A percentile compares a stretch with the other conserved stretches of the same genome.
Conservation (phyloP, 129 eudicot genomes). For the Arctium lappa region DNA sequence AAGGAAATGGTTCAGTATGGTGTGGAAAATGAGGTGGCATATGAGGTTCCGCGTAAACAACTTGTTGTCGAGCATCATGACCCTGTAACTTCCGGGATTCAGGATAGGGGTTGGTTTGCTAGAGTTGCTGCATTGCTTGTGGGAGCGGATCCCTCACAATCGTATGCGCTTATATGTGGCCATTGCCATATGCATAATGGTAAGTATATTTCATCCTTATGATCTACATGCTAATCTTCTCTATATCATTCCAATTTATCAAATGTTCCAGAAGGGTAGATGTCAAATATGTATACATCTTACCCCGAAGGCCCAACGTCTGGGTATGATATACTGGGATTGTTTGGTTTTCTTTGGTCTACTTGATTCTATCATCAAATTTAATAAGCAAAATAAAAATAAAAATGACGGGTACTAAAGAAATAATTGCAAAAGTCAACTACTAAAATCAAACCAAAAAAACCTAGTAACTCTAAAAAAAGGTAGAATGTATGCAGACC, state of each 20-base stretch:
- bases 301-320: neutral
- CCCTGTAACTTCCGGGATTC: constrained; percentile 38
- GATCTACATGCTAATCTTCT: neutral
- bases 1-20: constrained; percentile 37
- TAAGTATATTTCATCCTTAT: constrained; percentile 18
- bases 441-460: too few relatives aligned
- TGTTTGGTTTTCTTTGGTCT: neutral
- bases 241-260: neutral
- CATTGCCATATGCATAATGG: constrained; percentile 98
- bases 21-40: constrained; percentile 32
- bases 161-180: constrained; percentile 93
- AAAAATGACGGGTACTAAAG: neutral
- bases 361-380: neutral
- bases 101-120: constrained; percentile 91
- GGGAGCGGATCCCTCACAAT: constrained; percentile 92
- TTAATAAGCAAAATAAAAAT: neutral
- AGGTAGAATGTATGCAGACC: too few relatives aligned
- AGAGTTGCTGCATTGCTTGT: constrained; percentile 88
- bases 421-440: neutral
- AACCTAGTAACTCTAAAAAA: too few relatives aligned
- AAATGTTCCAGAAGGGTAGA: too few relatives aligned
- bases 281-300: neutral
- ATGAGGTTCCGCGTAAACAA: constrained; percentile 39
- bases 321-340: too few relatives aligned
- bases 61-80: constrained; percentile 68